phyloP scores from a whole-genome alignment of 1,284 basidiomycete genomes.

The Trametes versicolor region DNA sequence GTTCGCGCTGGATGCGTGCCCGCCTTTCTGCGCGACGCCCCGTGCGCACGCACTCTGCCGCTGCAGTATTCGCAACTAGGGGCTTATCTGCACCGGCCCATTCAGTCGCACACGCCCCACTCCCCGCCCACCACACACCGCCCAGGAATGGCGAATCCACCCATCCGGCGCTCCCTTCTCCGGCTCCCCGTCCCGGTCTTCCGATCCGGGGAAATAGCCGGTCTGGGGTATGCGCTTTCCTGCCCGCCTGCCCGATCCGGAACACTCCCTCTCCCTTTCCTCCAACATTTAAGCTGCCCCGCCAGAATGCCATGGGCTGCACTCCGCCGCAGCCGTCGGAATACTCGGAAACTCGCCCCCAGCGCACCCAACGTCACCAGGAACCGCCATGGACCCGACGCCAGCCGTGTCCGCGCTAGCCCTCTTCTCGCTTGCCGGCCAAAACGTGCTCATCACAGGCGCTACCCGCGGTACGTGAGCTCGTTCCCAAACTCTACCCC shows the following conservation, averaged over 20 bases:
- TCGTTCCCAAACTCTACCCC: constrained; percentile 34
- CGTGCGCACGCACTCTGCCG: constrained; percentile 1
- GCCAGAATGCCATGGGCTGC: neutral
- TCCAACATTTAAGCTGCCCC: constrained; percentile 22
- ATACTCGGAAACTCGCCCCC: constrained; percentile 16
- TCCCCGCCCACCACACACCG: constrained; percentile 1
- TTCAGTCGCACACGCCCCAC: constrained; percentile 10
- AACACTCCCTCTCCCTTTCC: constrained; percentile 9
- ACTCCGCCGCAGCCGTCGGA: constrained; percentile 20
- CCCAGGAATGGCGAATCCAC: neutral
- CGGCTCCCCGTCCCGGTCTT: constrained; percentile 34
- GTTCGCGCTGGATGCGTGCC: constrained; percentile 11
- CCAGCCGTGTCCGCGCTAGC: constrained; percentile 55
- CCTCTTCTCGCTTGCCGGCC: constrained; percentile 68
- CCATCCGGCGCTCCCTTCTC: constrained; percentile 11
- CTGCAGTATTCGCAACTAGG: neutral
- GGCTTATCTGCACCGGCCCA: constrained; percentile 22
- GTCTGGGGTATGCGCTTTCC: constrained; percentile 18
- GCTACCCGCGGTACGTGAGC: constrained; percentile 55
- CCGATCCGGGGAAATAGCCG: constrained; percentile 45
- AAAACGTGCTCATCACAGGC: constrained; percentile 77
- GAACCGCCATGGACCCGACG: constrained; percentile 52
- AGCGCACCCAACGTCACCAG: constrained; percentile 4
- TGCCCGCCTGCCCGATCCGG: constrained; percentile 28
- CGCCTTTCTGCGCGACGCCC: neutral